Percentiles rank a stretch among this genome's conserved stretches.
phyloP scores from a whole-genome alignment of 805 yeast genomes.

The Myxozyma udenii region DNA sequence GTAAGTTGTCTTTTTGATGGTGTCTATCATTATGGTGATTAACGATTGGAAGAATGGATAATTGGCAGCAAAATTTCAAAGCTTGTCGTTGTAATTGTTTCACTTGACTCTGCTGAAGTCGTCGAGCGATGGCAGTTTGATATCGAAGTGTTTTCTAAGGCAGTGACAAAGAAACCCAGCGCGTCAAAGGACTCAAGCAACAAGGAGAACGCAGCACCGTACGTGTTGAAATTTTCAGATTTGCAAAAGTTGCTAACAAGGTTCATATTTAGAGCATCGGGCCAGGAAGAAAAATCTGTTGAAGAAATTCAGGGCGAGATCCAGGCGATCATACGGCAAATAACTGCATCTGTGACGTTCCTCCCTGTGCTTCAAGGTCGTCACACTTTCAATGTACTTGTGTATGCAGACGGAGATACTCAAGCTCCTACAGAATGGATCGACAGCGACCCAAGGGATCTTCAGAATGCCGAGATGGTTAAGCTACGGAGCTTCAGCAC shows the following conservation, averaged over 20 bases:
- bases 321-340: slow-evolving; percentile 82
- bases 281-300: slow-evolving; percentile 36
- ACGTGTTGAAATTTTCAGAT: neutral
- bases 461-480: slow-evolving; percentile 63
- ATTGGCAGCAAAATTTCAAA: slow-evolving; percentile 63
- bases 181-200: neutral
- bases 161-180: neutral
- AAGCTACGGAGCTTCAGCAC: slow-evolving; percentile 68
- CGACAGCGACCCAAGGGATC: slow-evolving; percentile 63
- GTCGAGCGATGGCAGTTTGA: slow-evolving; percentile 88
- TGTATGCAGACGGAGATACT: slow-evolving; percentile 63
- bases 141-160: slow-evolving; percentile 44
- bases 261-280: neutral
- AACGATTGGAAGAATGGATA: slow-evolving; percentile 70
- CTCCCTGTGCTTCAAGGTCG: slow-evolving; percentile 67
- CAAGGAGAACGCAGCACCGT: slow-evolving; percentile 22
- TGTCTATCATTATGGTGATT: too few species aligned
- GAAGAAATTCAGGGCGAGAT: slow-evolving; percentile 67
- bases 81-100: slow-evolving; percentile 68
- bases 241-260: neutral
- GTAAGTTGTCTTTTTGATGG: slow-evolving; percentile 29
- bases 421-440: slow-evolving; percentile 80
- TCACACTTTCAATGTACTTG: slow-evolving; percentile 80
- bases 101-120: slow-evolving; percentile 61
- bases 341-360: slow-evolving; percentile 82